Percentiles rank a stretch among this genome's conserved stretches.
Conservation (phyloP, 2,329 filamentous ascomycete genomes). For the Amphichorda felina region DNA sequence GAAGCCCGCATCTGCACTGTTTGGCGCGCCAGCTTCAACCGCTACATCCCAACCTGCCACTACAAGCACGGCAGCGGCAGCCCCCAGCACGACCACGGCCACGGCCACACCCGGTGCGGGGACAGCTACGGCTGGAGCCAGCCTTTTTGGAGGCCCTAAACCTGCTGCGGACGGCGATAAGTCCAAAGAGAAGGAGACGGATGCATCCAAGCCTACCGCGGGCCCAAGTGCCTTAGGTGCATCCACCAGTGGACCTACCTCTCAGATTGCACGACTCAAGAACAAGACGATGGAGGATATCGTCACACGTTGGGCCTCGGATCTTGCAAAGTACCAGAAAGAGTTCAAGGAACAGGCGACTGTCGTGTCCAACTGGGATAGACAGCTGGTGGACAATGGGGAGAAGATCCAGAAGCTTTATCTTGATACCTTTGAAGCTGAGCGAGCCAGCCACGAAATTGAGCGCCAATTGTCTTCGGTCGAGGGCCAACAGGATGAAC, state of each 20-base stretch:
- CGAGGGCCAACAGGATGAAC: slow-evolving; percentile 85
- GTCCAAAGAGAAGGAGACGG: slow-evolving; percentile 9
- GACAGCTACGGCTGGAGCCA: slow-evolving; percentile 14
- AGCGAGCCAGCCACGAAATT: slow-evolving; percentile 84
- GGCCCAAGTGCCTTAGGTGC: slow-evolving; percentile 41
- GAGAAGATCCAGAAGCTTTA: slow-evolving; percentile 93
- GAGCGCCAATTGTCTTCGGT: slow-evolving; percentile 83
- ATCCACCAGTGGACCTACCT: slow-evolving; percentile 70
- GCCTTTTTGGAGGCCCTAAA: slow-evolving; percentile 5
- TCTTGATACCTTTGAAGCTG: slow-evolving; percentile 82
- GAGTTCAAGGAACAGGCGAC: slow-evolving; percentile 87
- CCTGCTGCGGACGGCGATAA: slow-evolving; percentile 14
- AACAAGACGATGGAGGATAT: slow-evolving; percentile 99
- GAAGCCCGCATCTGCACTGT: neutral
- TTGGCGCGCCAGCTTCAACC: slow-evolving; percentile 6
- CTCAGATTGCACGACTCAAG: slow-evolving; percentile 81
- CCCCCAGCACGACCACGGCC: slow-evolving; percentile 13
- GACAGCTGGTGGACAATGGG: slow-evolving; percentile 82
- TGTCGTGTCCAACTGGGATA: slow-evolving; percentile 83
- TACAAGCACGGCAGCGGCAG: slow-evolving; percentile 10
- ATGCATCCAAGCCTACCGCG: slow-evolving; percentile 15
- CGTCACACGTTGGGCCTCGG: slow-evolving; percentile 90
- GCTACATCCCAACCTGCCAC: slow-evolving; percentile 13
- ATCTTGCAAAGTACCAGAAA: slow-evolving; percentile 91
- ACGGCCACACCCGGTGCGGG: slow-evolving; percentile 20